Conservation (phyloP, 805 yeast species). For the Wickerhamomyces mucosus region DNA sequence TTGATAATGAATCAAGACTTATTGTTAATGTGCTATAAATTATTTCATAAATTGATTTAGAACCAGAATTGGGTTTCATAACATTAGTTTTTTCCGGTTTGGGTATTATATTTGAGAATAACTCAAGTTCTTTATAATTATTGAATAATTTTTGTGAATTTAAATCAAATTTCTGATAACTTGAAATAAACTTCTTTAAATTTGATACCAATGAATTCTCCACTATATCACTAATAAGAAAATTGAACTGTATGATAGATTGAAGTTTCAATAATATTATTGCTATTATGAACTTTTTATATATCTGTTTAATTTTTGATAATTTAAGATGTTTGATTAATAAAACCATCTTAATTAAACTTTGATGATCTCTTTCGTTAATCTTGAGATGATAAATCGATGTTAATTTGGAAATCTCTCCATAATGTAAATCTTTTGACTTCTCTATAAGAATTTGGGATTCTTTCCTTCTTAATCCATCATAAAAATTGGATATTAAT, state of each 20-base stretch:
- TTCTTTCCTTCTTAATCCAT: constrained; percentile 6
- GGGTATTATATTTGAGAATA: constrained; percentile 15
- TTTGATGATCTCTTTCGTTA: no score
- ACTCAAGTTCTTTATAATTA: constrained; percentile 21
- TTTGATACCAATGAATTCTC: not conserved
- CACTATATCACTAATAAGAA: not conserved
- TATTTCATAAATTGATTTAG: constrained; percentile 9
- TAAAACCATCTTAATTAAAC: not conserved
- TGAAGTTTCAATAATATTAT: not conserved
- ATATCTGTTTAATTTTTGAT: not conserved
- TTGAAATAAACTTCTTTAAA: constrained; percentile 11
- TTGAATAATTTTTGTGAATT: constrained; percentile 19
- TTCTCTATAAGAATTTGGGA: constrained; percentile 5
- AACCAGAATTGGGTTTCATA: constrained; percentile 2
- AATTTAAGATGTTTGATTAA: not conserved
- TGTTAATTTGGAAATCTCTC: not conserved
- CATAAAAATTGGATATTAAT: constrained; percentile 18
- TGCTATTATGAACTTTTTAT: not conserved
- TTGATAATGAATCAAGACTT: constrained; percentile 21
- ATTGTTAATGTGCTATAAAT: constrained; percentile 25
- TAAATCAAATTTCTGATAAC: constrained; percentile 19
- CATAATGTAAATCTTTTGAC: not conserved
- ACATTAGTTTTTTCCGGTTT: not conserved
- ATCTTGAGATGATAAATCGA: not conserved
- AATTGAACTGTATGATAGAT: not conserved